phyloP scores from a whole-genome alignment of 179 eudicot genomes.

The Beta macrorhiza region DNA sequence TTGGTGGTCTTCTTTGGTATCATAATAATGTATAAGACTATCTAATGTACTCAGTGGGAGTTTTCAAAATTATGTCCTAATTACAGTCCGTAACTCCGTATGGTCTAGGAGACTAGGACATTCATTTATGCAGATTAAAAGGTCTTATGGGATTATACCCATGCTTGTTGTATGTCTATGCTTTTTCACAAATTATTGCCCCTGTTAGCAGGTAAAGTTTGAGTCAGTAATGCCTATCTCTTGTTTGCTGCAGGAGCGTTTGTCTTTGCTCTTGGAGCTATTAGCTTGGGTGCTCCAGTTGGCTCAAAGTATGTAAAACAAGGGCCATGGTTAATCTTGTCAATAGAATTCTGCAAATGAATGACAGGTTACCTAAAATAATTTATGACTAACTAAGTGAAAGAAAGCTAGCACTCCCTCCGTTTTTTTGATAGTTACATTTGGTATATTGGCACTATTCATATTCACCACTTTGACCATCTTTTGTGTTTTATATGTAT shows the following conservation, averaged over 20 bases:
- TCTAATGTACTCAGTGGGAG: background rate
- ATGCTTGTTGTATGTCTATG: background rate
- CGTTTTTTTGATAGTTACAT: no score
- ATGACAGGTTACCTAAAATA: slow-evolving; percentile 19
- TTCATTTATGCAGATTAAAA: no score
- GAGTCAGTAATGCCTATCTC: slow-evolving; percentile 13
- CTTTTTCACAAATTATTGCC: background rate
- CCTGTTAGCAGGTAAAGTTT: slow-evolving; percentile 7
- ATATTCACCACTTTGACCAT: no score
- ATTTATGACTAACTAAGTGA: background rate
- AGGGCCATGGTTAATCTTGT: slow-evolving; percentile 14
- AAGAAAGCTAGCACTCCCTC: background rate
- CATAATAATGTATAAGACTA: background rate
- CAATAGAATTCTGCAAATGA: slow-evolving; percentile 1
- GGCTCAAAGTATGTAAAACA: slow-evolving; percentile 56
- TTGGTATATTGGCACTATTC: no score
- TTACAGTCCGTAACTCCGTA: background rate
- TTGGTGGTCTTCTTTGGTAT: background rate
- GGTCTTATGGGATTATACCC: background rate
- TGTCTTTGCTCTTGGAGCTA: slow-evolving; percentile 69
- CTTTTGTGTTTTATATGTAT: no score
- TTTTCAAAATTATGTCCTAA: background rate
- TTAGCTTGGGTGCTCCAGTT: slow-evolving; percentile 87
- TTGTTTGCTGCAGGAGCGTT: slow-evolving; percentile 59
- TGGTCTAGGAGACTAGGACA: background rate